A percentile compares a stretch with the other conserved stretches of the same genome.
phyloP scores from a whole-genome alignment of 192 early-diverging fungal genomes.

The Borealophlyctis nickersoniae region DNA sequence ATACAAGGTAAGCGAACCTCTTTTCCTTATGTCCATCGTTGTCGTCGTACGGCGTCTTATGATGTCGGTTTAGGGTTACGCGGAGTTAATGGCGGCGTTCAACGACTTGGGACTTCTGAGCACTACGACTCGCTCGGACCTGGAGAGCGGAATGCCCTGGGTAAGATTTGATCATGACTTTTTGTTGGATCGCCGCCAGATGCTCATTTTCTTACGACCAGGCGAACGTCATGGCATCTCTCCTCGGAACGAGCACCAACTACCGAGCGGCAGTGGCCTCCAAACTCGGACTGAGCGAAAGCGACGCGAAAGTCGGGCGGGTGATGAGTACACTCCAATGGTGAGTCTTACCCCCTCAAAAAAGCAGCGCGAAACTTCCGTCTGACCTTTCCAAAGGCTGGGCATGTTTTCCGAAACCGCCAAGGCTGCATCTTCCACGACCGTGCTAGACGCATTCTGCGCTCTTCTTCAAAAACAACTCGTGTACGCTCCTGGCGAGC shows the following conservation, averaged over 20 bases:
- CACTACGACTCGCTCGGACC: slow-evolving; percentile 38
- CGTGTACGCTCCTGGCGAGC: slow-evolving; percentile 72
- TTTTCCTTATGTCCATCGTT: not conserved
- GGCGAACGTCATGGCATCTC: slow-evolving; percentile 12
- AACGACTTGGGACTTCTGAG: slow-evolving; percentile 75
- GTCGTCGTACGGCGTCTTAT: not conserved
- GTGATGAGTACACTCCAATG: slow-evolving; percentile 58
- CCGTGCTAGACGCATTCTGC: slow-evolving; percentile 82
- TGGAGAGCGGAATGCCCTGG: slow-evolving; percentile 29
- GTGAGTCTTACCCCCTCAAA: too few relatives aligned
- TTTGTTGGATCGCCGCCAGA: too few relatives aligned
- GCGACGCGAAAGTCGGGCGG: too few relatives aligned
- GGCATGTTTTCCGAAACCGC: slow-evolving; percentile 17
- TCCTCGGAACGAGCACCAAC: slow-evolving; percentile 13
- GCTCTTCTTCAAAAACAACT: slow-evolving; percentile 73
- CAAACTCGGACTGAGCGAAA: not conserved
- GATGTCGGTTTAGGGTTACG: slow-evolving; percentile 62
- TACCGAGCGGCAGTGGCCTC: slow-evolving; percentile 13
- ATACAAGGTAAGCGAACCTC: slow-evolving; percentile 53
- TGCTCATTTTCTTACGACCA: too few relatives aligned
- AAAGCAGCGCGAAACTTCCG: too few relatives aligned
- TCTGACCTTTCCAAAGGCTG: slow-evolving; percentile 22
- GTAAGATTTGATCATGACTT: not conserved
- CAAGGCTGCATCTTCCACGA: slow-evolving; percentile 31
- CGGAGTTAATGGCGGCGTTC: slow-evolving; percentile 80